phyloP scores from a whole-genome alignment of 2,329 filamentous ascomycete genomes.

The Aspergillus glaucus region DNA sequence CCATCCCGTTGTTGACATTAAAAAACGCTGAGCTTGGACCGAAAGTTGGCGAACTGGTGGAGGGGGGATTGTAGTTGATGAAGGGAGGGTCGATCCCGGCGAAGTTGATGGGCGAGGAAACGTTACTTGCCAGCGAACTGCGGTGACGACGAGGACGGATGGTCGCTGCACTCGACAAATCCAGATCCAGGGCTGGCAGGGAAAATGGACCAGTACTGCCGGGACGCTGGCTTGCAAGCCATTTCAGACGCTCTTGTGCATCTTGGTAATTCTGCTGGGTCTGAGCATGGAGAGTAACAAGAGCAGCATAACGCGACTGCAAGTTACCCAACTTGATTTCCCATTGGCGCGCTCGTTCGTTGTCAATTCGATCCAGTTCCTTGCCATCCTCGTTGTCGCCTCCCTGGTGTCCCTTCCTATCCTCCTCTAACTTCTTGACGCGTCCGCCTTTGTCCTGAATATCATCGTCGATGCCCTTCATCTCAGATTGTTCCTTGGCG shows the following conservation, averaged over 20 bases:
- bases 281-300: slow-evolving; percentile 37
- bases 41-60: slow-evolving; percentile 49
- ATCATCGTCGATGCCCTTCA: slow-evolving; percentile 56
- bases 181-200: slow-evolving; percentile 37
- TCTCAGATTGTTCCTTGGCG: slow-evolving; percentile 40
- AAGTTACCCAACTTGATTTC: slow-evolving; percentile 39
- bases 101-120: slow-evolving; percentile 41
- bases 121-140: slow-evolving; percentile 42
- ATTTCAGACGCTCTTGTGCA: slow-evolving; percentile 41
- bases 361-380: slow-evolving; percentile 46
- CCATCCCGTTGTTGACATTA: slow-evolving; percentile 59
- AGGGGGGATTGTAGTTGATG: slow-evolving; percentile 44
- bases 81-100: slow-evolving; percentile 35
- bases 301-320: slow-evolving; percentile 37
- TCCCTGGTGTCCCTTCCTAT: slow-evolving; percentile 46
- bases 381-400: slow-evolving; percentile 46
- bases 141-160: slow-evolving; percentile 42
- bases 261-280: slow-evolving; percentile 42
- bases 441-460: slow-evolving; percentile 55
- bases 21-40: slow-evolving; percentile 49
- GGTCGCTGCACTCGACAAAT: slow-evolving; percentile 33
- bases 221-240: slow-evolving; percentile 35
- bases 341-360: slow-evolving; percentile 43
- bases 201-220: slow-evolving; percentile 35
- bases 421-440: slow-evolving; percentile 57